Percentiles rank a stretch among this genome's conserved stretches.
Evolutionary conservation across 805 yeast species (phyloP).

Genomic region (Jamesozyma jinghongensis): DNA sequence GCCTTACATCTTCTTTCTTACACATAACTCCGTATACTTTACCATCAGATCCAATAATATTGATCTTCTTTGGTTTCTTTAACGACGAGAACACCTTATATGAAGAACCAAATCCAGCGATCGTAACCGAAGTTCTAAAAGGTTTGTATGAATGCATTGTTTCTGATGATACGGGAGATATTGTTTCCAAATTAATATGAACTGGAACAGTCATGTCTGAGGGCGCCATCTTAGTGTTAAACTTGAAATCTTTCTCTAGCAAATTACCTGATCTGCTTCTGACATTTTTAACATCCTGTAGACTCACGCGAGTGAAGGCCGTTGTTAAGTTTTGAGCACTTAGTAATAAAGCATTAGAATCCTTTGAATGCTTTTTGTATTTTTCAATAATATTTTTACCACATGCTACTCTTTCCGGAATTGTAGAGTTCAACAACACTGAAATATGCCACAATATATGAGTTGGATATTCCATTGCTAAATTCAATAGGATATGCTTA

Average conservation of each 20-base stretch:
- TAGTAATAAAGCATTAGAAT: constrained; percentile 12
- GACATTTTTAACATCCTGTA: constrained; percentile 17
- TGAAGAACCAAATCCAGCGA: constrained; percentile 52
- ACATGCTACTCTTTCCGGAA: constrained; percentile 35
- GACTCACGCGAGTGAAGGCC: constrained; percentile 22
- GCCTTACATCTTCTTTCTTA: constrained; percentile 86
- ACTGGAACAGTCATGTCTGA: constrained; percentile 64
- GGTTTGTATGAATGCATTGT: constrained; percentile 36
- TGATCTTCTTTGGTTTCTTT: constrained; percentile 77
- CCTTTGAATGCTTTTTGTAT: constrained; percentile 11
- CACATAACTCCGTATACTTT: constrained; percentile 64
- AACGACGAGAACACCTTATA: constrained; percentile 71
- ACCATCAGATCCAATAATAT: constrained; percentile 72
- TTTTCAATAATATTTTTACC: constrained; percentile 39
- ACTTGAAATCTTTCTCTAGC: constrained; percentile 35
- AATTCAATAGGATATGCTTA: constrained; percentile 44
- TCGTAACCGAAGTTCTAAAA: constrained; percentile 43
- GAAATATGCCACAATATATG: constrained; percentile 72
- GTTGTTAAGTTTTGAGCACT: constrained; percentile 19
- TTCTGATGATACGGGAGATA: constrained; percentile 44
- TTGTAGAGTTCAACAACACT: constrained; percentile 54
- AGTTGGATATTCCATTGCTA: constrained; percentile 61
- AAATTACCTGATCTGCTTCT: constrained; percentile 25
- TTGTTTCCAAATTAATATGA: constrained; percentile 55
- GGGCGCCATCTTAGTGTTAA: constrained; percentile 36